Conservation (phyloP, 2,329 filamentous ascomycete genomes). For the Ascomycota sp. region DNA sequence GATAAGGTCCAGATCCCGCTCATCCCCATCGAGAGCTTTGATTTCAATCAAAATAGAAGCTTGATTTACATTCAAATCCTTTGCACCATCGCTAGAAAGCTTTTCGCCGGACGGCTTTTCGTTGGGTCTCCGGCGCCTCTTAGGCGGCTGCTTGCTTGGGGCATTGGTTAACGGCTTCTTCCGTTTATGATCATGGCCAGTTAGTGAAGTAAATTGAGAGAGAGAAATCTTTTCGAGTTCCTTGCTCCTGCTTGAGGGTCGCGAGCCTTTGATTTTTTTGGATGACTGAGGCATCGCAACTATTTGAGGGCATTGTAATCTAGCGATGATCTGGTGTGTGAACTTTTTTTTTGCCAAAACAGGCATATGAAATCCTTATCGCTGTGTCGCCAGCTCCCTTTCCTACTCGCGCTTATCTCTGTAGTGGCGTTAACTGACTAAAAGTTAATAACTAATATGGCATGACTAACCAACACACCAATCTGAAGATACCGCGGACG, state of each 20-base stretch:
- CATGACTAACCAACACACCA: too few relatives aligned
- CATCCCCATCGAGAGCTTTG: constrained; percentile 41
- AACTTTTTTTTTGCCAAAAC: too few relatives aligned
- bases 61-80: constrained; percentile 8
- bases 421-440: too few relatives aligned
- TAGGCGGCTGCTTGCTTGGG: constrained; percentile 13
- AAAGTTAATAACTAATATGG: too few relatives aligned
- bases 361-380: too few relatives aligned
- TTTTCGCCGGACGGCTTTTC: constrained; percentile 7
- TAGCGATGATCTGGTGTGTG: too few relatives aligned
- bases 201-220: constrained; percentile 31
- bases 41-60: constrained; percentile 39
- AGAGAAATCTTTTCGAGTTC: constrained; percentile 29
- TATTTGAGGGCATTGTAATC: too few relatives aligned
- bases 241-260: constrained; percentile 5
- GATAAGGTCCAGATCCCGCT: constrained; percentile 42
- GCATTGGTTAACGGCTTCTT: constrained; percentile 19
- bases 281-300: constrained; percentile 14
- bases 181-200: constrained; percentile 30
- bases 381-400: too few relatives aligned
- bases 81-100: constrained; percentile 3
- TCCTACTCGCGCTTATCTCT: too few relatives aligned
- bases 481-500: too few relatives aligned
- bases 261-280: constrained; percentile 15
- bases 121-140: constrained; percentile 16